phyloP scores from a whole-genome alignment of 345 rosid genomes.

The Adansonia digitata region DNA sequence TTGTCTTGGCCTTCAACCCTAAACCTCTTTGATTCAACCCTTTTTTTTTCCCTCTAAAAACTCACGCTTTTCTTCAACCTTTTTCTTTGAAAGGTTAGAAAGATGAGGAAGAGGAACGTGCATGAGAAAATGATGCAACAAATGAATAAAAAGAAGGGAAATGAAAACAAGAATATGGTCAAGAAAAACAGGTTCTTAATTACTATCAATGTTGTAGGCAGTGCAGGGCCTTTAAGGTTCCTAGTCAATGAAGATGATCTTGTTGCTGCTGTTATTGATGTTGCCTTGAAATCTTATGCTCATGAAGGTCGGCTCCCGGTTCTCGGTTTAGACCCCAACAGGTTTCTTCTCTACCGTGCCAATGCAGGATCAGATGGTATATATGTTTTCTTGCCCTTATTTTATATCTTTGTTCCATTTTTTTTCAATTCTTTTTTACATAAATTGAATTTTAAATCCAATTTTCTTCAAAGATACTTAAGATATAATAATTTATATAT shows the following conservation, averaged over 20 bases:
- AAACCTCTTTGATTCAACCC: background rate
- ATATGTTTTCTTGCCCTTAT: background rate
- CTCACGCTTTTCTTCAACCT: too few relatives aligned
- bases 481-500: too few relatives aligned
- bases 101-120: constrained; percentile 6
- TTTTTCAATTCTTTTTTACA: background rate
- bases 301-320: constrained; percentile 91
- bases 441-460: background rate
- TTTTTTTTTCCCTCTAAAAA: background rate
- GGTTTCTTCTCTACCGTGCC: constrained; percentile 69
- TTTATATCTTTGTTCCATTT: background rate
- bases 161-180: constrained; percentile 14
- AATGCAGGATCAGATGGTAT: constrained; percentile 59
- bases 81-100: too few relatives aligned
- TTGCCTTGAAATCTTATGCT: constrained; percentile 78
- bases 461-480: too few relatives aligned
- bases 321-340: constrained; percentile 69
- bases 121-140: constrained; percentile 19
- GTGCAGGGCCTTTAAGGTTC: constrained; percentile 90
- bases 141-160: constrained; percentile 28
- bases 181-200: constrained; percentile 19
- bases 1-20: constrained; percentile 46
- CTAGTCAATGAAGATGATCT: constrained; percentile 69
- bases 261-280: constrained; percentile 70
- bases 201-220: constrained; percentile 53